Percentiles rank a stretch among this genome's conserved stretches.
These are phyloP conservation scores for Monilinia laxa DNA, from an alignment of 2,329 filamentous ascomycete species.

Conservation along the genomic window DNA sequence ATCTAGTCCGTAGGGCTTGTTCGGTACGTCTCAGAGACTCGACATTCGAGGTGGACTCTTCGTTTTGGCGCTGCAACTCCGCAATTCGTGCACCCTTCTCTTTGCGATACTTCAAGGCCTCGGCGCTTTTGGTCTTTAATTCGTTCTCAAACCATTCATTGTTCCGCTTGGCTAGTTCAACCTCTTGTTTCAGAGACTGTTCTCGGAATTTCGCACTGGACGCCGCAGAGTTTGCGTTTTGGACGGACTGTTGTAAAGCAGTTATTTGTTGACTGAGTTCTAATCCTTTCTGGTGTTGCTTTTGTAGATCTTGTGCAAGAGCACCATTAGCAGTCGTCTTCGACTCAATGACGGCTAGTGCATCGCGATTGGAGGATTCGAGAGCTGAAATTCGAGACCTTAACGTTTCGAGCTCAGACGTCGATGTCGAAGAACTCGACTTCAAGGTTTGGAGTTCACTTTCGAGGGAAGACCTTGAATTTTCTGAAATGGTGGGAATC, in stretches of 20 bases:
- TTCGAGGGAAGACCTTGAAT: constrained; percentile 69
- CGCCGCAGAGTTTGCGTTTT: constrained; percentile 75
- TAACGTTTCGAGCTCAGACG: constrained; percentile 72
- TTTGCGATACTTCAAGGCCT: constrained; percentile 87
- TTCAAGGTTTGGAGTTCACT: constrained; percentile 78
- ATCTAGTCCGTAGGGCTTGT: constrained; percentile 72
- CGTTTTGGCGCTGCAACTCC: constrained; percentile 82
- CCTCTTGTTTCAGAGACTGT: constrained; percentile 84
- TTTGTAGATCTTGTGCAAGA: constrained; percentile 80
- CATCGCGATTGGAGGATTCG: constrained; percentile 89
- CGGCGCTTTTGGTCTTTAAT: constrained; percentile 83
- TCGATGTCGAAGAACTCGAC: constrained; percentile 70
- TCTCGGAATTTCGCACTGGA: constrained; percentile 86
- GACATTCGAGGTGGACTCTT: constrained; percentile 75
- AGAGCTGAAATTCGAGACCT: constrained; percentile 81
- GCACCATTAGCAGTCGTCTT: constrained; percentile 85
- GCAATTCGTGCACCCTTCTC: constrained; percentile 90
- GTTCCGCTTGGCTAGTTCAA: constrained; percentile 84
- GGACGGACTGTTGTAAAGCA: constrained; percentile 76
- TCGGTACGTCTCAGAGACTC: constrained; percentile 79
- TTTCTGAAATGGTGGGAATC: constrained; percentile 57
- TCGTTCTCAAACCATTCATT: constrained; percentile 93
- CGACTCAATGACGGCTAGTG: constrained; percentile 81
- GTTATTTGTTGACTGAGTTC: constrained; percentile 81
- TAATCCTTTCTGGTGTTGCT: constrained; percentile 84